Base-by-base conservation (phyloP, 768 basidiomycete species). In the Heimioporus sp. region DNA sequence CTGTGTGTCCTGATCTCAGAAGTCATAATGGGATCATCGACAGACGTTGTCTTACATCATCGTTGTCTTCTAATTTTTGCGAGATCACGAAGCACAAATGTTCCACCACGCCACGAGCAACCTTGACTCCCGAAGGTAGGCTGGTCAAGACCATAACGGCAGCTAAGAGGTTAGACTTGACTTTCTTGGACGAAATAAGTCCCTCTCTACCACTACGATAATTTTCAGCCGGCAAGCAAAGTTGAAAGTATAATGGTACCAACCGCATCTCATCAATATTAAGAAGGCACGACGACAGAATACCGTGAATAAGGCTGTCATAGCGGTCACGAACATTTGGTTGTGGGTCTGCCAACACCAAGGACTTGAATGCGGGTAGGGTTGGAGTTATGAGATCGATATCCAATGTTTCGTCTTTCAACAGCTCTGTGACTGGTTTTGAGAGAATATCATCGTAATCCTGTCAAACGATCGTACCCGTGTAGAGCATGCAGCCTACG, bases 261-360 rank as follows among this genome's bases (percentile, higher is more conserved):
- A 46, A 93, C 93, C 93, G 81, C 87, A 97, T 93, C 54, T 86
- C 90, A 62, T 98, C 95, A 20, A 98, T 78, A 63, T 96, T 90
- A 43, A 86, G 73, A 32, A 98, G 71, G 62, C 91, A 93, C 0
- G 86, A 79, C 0, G 92, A 95, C n/a, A 98, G 71, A 17, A 97
- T 68, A 17, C 90, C 90, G 63, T 96, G 88, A 0, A 90, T 70
- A 15, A 87, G 65, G 6, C 78, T 78, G 13, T 76, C 76, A 59
- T 84, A 91, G 50, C 77, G 74, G 19, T 80, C 78, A 37, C 70
- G 70, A 15, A 70, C 76, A 42, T 76, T 74, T 16, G 73, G 56
- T 19, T 74, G 68, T 42, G 67, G 53, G 1, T 70, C 67, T 40
- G 80, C 70, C 41, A 85, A 82, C 15, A 94, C 74, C 39, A 98